Percentiles rank a stretch among this genome's conserved stretches.
Conservation (phyloP, 225 moss, liverwort and hornwort genomes). For the Pseudisothecium myosuroides region DNA sequence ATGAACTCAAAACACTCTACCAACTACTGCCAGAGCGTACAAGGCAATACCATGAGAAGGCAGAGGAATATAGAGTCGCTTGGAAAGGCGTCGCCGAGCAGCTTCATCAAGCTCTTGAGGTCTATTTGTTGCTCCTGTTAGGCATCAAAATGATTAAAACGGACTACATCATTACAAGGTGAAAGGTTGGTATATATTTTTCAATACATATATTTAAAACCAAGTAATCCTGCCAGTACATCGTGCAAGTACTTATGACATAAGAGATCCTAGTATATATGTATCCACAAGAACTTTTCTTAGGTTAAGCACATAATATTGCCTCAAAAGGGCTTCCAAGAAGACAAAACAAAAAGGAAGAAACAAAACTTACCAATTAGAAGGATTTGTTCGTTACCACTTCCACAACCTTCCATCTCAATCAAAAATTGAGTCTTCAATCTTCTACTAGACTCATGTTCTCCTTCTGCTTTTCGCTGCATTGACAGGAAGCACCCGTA, state of each 20-base stretch:
- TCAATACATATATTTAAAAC: not conserved
- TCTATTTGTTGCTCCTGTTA: conserved; percentile 95
- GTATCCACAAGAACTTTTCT: not conserved
- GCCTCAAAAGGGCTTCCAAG: not conserved
- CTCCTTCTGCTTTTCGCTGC: conserved; percentile 94
- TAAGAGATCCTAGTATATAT: not conserved
- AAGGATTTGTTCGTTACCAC: conserved; percentile 86
- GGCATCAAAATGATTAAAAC: not conserved
- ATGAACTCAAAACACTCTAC: not conserved
- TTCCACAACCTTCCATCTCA: conserved; percentile 99
- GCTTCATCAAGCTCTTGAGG: conserved; percentile 99
- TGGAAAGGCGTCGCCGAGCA: conserved; percentile 85
- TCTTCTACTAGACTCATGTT: conserved; percentile 88
- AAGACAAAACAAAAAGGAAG: not conserved
- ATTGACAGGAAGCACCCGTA: not conserved
- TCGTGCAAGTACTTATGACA: not conserved
- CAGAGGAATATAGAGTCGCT: conserved; percentile 91
- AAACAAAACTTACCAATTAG: conserved; percentile 61
- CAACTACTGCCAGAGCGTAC: not conserved
- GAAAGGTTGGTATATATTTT: not conserved
- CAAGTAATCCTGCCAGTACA: not conserved
- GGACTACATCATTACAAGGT: not conserved
- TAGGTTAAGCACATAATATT: not conserved
- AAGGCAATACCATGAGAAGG: conserved; percentile 65
- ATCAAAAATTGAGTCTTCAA: conserved; percentile 96